These are phyloP conservation scores for Endoconidiophora laricicola DNA, from an alignment of 2,329 filamentous ascomycete species.

Conservation along the genomic window DNA sequence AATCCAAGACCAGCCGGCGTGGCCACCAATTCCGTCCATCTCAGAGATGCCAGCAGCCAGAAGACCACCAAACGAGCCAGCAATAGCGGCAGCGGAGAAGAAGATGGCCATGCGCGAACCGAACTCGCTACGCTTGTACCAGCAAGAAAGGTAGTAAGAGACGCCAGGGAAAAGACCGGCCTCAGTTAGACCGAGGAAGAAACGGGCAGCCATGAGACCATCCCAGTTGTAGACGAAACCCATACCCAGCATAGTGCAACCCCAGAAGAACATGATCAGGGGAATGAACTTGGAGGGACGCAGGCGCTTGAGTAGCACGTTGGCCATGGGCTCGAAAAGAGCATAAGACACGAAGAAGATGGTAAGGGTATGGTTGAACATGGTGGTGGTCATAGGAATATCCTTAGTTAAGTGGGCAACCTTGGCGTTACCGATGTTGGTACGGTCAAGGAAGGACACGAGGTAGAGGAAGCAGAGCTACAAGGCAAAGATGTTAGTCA, in stretches of 20 bases:
- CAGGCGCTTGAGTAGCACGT: conserved; percentile 61
- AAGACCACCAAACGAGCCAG: conserved; percentile 62
- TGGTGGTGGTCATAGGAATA: conserved; percentile 41
- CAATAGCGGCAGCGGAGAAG: conserved; percentile 66
- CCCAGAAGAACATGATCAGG: conserved; percentile 61
- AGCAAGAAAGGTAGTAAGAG: conserved; percentile 68
- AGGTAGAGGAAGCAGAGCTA: conserved; percentile 55
- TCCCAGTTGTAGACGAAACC: conserved; percentile 47
- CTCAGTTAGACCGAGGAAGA: conserved; percentile 59
- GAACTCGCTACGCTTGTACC: conserved; percentile 68
- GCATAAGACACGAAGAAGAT: conserved; percentile 82
- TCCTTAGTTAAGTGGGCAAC: conserved; percentile 38
- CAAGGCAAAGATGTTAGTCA: background rate
- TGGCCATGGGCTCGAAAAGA: conserved; percentile 61
- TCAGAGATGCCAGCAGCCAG: conserved; percentile 54
- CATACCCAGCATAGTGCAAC: conserved; percentile 51
- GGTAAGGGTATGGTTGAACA: conserved; percentile 61
- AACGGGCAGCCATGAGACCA: conserved; percentile 48
- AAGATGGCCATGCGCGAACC: conserved; percentile 68
- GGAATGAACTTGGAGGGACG: conserved; percentile 68
- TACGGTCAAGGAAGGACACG: conserved; percentile 56
- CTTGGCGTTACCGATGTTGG: conserved; percentile 60
- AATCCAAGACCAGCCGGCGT: conserved; percentile 46
- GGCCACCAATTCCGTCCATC: conserved; percentile 46
- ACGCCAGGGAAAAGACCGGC: conserved; percentile 62